Base-by-base conservation (phyloP, 768 basidiomycete genomes). In the Inosperma sp. region DNA sequence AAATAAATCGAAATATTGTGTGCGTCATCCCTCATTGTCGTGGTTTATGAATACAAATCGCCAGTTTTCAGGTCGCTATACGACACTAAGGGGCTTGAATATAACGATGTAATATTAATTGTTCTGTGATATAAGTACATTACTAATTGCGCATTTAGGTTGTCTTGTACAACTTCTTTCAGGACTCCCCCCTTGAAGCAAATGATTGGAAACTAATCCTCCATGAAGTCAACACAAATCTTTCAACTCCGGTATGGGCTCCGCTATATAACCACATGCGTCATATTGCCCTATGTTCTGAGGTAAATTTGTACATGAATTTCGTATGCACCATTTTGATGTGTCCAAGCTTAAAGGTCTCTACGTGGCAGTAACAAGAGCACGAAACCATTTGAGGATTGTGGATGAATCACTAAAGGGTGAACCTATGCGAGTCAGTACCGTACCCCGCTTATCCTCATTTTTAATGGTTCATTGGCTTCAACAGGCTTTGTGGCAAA, bases 141-240 rank as follows among this genome's bases (percentile, higher is more conserved):
- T 17, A 19, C 21, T 29, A n/a, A n/a, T n/a, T n/a, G 49, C 26
- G 14, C 48, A 4, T 36, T 3, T 49, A 87, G 85, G 85, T 89
- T 4, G 69, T 89, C 3, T 58, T 89, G 9, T 88, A 82, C 57
- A 81, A 89, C 54, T 88, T 88, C 64, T 89, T 89, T 56, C 74
- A 79, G 21, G 83, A 85, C 56, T 88, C 87, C 0, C 56, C 59
- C 0, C 64, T 77, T 2, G 74, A 74, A 30, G n/a, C n/a, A n/a
- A 49, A 62, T 1, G 64, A 76, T 40, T 88, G 86, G 86, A 70
- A 81, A 7, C 69, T 84, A 1, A 65, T 86, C 3, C 59, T 83
- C 4, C 78, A 79, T 43, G 68, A 63, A 1, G 47, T 73, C 10
- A 30, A 31, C 14, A 3, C 7, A 53, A 19, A 46, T 50, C 21